These are phyloP conservation scores for Fusarium drepaniforme DNA, from an alignment of 2,329 filamentous ascomycete species.

Conservation along the genomic window DNA sequence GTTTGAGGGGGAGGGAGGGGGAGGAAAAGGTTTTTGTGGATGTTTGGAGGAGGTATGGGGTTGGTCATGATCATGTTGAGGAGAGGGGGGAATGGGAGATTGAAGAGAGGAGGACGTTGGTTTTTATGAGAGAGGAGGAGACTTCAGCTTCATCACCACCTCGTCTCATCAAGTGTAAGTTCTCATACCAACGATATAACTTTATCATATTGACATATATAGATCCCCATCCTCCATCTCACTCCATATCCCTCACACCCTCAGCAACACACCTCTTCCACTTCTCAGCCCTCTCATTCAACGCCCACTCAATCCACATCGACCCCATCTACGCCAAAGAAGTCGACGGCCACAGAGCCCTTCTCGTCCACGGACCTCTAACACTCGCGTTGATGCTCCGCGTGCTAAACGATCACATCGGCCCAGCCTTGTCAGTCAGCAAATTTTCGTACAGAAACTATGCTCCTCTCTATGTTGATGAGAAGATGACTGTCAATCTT, in stretches of 20 bases:
- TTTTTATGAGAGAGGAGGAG: conserved; percentile 61
- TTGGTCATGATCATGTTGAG: conserved; percentile 33
- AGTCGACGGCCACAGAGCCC: conserved; percentile 79
- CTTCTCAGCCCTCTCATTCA: conserved; percentile 92
- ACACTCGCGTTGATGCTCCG: conserved; percentile 82
- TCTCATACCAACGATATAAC: not conserved
- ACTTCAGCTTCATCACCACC: conserved; percentile 17
- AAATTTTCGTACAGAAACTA: conserved; percentile 84
- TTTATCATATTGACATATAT: not conserved
- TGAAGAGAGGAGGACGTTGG: conserved; percentile 63
- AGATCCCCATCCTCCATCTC: conserved; percentile 52
- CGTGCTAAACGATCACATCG: conserved; percentile 58
- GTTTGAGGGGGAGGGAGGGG: conserved; percentile 47
- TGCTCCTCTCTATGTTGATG: conserved; percentile 81
- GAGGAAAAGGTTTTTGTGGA: conserved; percentile 67
- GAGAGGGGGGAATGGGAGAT: conserved; percentile 48
- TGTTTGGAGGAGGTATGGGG: conserved; percentile 60
- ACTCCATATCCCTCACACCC: conserved; percentile 70
- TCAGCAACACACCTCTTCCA: conserved; percentile 83
- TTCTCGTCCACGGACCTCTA: conserved; percentile 90
- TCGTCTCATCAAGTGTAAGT: conserved; percentile 47
- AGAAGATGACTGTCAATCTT: conserved; percentile 78
- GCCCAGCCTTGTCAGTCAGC: conserved; percentile 53
- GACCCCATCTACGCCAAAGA: conserved; percentile 77
- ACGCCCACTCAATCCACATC: conserved; percentile 92